A percentile compares a stretch with the other conserved stretches of the same genome.
Conservation (phyloP, 2,329 filamentous ascomycete genomes). For the Penicillium freii region DNA sequence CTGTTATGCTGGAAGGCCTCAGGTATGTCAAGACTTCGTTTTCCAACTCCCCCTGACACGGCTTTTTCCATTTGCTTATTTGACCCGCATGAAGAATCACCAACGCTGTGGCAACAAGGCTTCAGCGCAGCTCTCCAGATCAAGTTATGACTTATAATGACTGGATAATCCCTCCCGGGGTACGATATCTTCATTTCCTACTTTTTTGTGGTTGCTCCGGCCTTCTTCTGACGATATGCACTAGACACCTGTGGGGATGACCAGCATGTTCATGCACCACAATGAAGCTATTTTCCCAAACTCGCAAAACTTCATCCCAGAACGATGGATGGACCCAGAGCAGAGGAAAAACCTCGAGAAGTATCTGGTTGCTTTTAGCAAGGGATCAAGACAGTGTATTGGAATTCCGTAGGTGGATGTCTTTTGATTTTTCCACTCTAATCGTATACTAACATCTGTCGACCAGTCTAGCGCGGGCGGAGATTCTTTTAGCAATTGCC, state of each 20-base stretch:
- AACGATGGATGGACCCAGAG: constrained; percentile 37
- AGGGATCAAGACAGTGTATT: constrained; percentile 47
- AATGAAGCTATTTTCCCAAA: constrained; percentile 40
- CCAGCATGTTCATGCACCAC: constrained; percentile 36
- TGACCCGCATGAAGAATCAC: neutral
- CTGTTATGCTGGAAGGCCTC: constrained; percentile 31
- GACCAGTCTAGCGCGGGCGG: constrained; percentile 33
- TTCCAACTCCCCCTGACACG: too few relatives aligned
- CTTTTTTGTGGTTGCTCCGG: neutral
- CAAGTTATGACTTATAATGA: constrained; percentile 32
- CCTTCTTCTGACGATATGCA: neutral
- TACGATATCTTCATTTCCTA: constrained; percentile 10
- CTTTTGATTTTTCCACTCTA: neutral
- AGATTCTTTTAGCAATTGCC: constrained; percentile 33
- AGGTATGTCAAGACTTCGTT: constrained; percentile 16
- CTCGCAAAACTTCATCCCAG: constrained; percentile 37
- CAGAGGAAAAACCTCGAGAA: constrained; percentile 34
- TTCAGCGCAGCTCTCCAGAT: constrained; percentile 31
- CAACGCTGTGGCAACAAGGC: constrained; percentile 29
- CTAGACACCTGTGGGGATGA: constrained; percentile 41
- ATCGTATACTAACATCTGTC: neutral
- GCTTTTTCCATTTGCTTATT: neutral
- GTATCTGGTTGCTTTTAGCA: constrained; percentile 41
- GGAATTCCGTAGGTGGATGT: constrained; percentile 42
- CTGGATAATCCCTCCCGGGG: constrained; percentile 34